Conservation (phyloP, 2,329 filamentous ascomycete genomes). For the Pseudogymnoascus sp. region DNA sequence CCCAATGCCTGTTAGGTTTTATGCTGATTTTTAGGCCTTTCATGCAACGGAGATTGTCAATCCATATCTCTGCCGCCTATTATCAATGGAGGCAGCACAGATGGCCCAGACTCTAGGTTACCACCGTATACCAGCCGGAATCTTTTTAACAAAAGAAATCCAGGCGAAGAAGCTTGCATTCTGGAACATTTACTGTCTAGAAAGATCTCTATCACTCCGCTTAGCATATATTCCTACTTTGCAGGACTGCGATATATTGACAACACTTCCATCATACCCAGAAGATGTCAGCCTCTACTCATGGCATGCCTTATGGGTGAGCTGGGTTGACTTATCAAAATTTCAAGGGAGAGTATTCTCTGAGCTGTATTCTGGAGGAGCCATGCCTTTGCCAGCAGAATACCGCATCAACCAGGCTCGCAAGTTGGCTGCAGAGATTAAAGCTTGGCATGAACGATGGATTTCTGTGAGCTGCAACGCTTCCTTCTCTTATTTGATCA, state of each 20-base stretch:
- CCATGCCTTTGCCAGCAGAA: not conserved
- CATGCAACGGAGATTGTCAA: constrained; percentile 7
- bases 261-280: not conserved
- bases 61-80: constrained; percentile 1
- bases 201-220: constrained; percentile 13
- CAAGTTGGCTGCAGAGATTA: not conserved
- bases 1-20: not conserved
- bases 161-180: constrained; percentile 10
- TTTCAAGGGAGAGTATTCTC: constrained; percentile 11
- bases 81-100: constrained; percentile 8
- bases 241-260: constrained; percentile 16
- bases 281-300: constrained; percentile 5
- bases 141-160: constrained; percentile 1
- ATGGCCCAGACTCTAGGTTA: constrained; percentile 9
- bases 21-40: not conserved
- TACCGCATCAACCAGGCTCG: not conserved
- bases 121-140: constrained; percentile 5
- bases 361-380: constrained; percentile 11
- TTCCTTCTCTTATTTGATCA: not conserved
- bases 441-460: not conserved
- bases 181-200: constrained; percentile 14
- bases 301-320: constrained; percentile 13
- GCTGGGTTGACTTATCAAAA: constrained; percentile 12
- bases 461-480: not conserved
- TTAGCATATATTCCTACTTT: constrained; percentile 12